These are phyloP conservation scores for Globisporangium ultimum DNA, from an alignment of 352 stramenopile species.

Conservation along the genomic window DNA sequence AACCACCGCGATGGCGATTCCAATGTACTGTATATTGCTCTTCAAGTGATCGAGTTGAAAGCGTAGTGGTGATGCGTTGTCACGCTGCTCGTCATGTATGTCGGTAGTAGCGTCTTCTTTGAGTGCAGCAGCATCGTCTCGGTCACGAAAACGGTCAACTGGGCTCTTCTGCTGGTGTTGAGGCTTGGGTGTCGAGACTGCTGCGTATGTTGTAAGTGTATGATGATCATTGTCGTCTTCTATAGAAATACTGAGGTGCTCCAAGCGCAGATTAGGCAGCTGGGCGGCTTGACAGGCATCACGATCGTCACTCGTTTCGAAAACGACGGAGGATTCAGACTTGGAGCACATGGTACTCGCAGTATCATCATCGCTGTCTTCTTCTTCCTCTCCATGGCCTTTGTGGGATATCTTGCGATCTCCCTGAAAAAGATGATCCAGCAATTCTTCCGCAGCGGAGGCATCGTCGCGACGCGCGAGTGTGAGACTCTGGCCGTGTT, in stretches of 20 bases:
- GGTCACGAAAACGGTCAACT: too few species aligned
- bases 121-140: neutral
- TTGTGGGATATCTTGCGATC: too few species aligned
- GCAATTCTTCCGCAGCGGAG: too few species aligned
- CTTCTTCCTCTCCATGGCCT: neutral
- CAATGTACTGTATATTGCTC: constrained; percentile 46
- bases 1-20: constrained; percentile 42
- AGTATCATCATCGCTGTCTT: neutral
- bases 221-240: neutral
- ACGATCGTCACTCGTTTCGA: neutral
- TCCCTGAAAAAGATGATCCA: neutral
- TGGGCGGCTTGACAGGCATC: neutral
- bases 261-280: too few species aligned
- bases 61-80: constrained; percentile 38
- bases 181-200: constrained; percentile 1
- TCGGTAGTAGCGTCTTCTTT: neutral
- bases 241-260: neutral
- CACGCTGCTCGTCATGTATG: neutral
- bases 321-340: too few species aligned
- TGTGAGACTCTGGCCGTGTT: constrained; percentile 79
- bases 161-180: neutral
- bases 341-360: neutral
- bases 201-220: neutral
- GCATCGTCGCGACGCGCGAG: constrained; percentile 29
- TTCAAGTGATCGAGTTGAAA: constrained; percentile 76